Percentiles rank a stretch among this genome's conserved stretches.
These are phyloP conservation scores for Russula foetens DNA, from an alignment of 768 basidiomycete species.

Conservation along the genomic window DNA sequence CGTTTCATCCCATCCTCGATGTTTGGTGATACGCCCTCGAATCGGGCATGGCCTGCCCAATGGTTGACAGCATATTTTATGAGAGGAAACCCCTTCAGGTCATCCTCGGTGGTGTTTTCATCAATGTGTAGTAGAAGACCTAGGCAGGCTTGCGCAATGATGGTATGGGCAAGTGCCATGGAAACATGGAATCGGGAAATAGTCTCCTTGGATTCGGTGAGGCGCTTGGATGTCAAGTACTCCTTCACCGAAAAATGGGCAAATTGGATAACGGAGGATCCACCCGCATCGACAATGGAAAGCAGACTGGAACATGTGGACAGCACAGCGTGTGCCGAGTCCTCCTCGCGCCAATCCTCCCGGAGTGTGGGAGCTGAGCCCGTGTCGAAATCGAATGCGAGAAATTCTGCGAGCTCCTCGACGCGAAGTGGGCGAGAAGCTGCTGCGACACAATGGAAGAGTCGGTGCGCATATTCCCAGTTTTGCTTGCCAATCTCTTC, in stretches of 20 bases:
- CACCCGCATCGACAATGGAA: neutral
- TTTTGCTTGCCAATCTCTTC: neutral
- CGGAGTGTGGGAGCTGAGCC: neutral
- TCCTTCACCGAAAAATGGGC: slow-evolving; percentile 8
- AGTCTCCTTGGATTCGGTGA: neutral
- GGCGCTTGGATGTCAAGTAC: neutral
- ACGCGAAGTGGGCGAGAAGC: neutral
- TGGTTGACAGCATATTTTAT: neutral
- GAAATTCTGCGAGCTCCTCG: slow-evolving; percentile 1
- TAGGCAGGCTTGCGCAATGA: neutral
- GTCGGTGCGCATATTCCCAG: neutral
- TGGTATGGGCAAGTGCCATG: neutral
- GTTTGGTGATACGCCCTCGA: neutral
- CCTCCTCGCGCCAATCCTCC: neutral
- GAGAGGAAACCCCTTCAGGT: neutral
- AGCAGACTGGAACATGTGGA: neutral
- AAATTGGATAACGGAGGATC: neutral
- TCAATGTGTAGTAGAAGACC: neutral
- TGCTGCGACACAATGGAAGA: neutral
- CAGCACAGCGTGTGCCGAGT: neutral
- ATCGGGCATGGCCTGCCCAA: neutral
- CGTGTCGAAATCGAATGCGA: neutral
- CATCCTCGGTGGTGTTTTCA: neutral
- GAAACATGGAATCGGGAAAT: neutral
- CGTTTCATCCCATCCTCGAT: neutral